Base-by-base conservation (phyloP, 1,284 basidiomycete genomes). In the Meripilus lineatus region DNA sequence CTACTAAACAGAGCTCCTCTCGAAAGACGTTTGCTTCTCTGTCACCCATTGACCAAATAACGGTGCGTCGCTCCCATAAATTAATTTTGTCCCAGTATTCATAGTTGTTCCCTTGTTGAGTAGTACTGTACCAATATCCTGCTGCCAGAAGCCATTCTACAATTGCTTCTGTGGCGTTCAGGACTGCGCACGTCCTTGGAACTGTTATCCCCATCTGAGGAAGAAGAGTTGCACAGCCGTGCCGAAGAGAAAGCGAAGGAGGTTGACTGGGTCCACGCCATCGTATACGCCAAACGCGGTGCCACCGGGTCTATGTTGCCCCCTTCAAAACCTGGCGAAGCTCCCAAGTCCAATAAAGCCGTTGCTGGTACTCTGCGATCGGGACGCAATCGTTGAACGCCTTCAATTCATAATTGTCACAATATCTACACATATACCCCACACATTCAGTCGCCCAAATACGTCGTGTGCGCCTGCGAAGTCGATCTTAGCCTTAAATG, bases 111-210 rank as follows among this genome's bases (percentile, higher is more conserved):
- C 32, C 43, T 35, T 42, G 28, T 23, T n/a, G n/a, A 25, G 34
- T 50, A 89, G 84, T 89, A 87, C 52, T 85, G 81, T 57, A 63
- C 75, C 22, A 78, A 82, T 49, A 71, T 89, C 20, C 72, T 89
- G 10, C 67, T 85, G 7, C 81, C 78, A 3, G 84, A 86, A 60
- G 71, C 79, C 2, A 67, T 84, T 30, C 66, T 81, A 33, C 85
- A 89, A 56, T 67, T 89, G 14, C 64, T 85, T 5, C 62, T 87
- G 13, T 87, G 84, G 82, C 75, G 82, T 14, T 64, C 65, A 13
- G 82, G 79, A 2, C 61, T 72, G 26, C 81, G 85, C 17, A 69
- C 56, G 1, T 69, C 70, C 0, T 37, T 67, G 4, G 64, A 67
- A 2, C 61, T 84, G 8, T 68, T 81, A 14, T 59, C 73, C 1